phyloP scores from a whole-genome alignment of 768 basidiomycete genomes.

The Candolleomyces aberdarensis region DNA sequence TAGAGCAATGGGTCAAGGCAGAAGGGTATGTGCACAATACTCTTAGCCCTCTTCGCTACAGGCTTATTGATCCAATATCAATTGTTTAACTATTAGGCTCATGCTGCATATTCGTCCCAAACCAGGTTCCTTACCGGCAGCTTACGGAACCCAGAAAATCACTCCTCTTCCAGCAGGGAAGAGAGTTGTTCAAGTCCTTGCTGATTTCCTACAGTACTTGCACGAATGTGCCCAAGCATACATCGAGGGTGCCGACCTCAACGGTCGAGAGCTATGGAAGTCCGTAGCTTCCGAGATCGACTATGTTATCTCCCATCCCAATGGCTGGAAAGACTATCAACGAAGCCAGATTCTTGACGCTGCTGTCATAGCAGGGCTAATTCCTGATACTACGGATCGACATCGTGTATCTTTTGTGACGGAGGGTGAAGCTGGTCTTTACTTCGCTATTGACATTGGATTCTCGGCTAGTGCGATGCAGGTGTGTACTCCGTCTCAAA shows the following conservation, averaged over 20 bases:
- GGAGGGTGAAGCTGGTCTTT: constrained; percentile 60
- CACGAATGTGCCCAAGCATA: constrained; percentile 40
- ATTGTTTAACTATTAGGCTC: constrained; percentile 28
- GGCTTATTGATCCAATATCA: too few relatives aligned
- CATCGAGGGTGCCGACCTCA: constrained; percentile 44
- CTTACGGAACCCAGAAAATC: constrained; percentile 22
- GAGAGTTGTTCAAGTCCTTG: constrained; percentile 38
- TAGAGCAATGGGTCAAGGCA: constrained; percentile 38
- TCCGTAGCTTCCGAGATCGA: constrained; percentile 40
- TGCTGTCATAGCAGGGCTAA: constrained; percentile 47
- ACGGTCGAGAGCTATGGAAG: constrained; percentile 43
- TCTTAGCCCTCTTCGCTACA: neutral
- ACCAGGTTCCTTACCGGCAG: too few relatives aligned
- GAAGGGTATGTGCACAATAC: constrained; percentile 31
- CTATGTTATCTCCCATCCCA: constrained; percentile 58
- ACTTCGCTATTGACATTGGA: constrained; percentile 51
- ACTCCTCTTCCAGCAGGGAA: constrained; percentile 42
- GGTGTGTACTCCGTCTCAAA: constrained; percentile 20
- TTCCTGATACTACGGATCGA: constrained; percentile 35
- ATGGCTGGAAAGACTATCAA: constrained; percentile 63
- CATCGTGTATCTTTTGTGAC: constrained; percentile 54
- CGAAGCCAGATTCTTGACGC: constrained; percentile 55
- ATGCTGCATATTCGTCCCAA: constrained; percentile 40
- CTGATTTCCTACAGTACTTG: constrained; percentile 50
- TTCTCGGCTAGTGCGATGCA: constrained; percentile 35